Evolutionary conservation across 768 basidiomycete genomes (phyloP).

Genomic region (Hebeloma cylindrosporum): DNA sequence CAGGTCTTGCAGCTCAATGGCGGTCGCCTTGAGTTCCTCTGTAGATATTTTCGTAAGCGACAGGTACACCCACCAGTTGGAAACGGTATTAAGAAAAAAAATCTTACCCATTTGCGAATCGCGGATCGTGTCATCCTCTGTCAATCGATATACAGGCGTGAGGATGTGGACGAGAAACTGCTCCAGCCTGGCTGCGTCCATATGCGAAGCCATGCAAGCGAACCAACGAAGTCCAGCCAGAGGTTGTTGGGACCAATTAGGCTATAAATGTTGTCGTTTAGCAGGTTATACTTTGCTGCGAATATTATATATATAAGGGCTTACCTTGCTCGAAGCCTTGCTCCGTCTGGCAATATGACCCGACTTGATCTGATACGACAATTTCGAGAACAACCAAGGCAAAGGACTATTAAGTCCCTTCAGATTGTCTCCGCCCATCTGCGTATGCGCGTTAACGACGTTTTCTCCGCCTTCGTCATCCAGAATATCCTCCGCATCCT

Average conservation of each 20-base stretch:
- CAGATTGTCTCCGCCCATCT: constrained; percentile 21
- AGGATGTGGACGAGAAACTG: constrained; percentile 81
- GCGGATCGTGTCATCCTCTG: constrained; percentile 82
- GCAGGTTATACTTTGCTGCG: constrained; percentile 6
- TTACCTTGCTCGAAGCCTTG: constrained; percentile 45
- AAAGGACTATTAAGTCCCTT: constrained; percentile 52
- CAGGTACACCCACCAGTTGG: neutral
- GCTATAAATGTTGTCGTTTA: constrained; percentile 39
- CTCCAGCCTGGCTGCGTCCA: constrained; percentile 60
- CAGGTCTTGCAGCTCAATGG: constrained; percentile 83
- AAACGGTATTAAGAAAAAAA: neutral
- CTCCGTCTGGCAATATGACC: constrained; percentile 72
- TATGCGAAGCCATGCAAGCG: constrained; percentile 80
- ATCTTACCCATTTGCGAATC: constrained; percentile 76
- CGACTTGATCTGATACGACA: constrained; percentile 84
- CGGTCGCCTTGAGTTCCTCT: constrained; percentile 85
- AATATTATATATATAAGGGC: constrained; percentile 15
- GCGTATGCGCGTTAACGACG: constrained; percentile 20
- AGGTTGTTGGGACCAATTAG: constrained; percentile 83
- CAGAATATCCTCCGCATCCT: constrained; percentile 30
- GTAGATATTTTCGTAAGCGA: neutral
- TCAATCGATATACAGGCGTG: constrained; percentile 81
- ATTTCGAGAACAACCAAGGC: constrained; percentile 91
- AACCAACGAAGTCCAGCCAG: constrained; percentile 87
- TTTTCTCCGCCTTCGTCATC: constrained; percentile 26